Evolutionary conservation across 1,139 yeast species (phyloP), one percentile per base, ranked within the genome.

Genomic region (Yamadazyma siamensis): DNA sequence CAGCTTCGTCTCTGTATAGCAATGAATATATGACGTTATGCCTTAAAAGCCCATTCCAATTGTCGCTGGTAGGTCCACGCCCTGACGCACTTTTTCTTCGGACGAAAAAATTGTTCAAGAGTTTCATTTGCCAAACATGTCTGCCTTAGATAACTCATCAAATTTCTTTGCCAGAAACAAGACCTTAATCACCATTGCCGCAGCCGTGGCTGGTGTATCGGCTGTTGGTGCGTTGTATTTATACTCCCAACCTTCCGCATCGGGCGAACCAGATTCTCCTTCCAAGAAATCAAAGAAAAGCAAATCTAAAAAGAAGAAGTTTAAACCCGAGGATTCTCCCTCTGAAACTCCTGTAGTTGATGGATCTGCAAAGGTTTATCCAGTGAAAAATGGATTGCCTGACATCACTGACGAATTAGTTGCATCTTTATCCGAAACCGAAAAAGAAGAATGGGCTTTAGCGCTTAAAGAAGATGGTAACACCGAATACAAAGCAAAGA

Each of bases 391-490:
- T 22, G 84, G 84, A 4, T 65, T 75, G 39, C 89, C 89, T 5
- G 66, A 61, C 20, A 52, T 81, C 31, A 56, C 70, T 26, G 66
- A 63, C 21, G 79, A 68, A 25, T 54, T 57, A 35, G 62, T 83
- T 27, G 54, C 59, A 14, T 44, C 52, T 3, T 69, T 85, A 38
- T 49, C 75, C 9, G 72, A 58, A 5, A 68, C 64, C 29, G 75
- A 82, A 42, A 79, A 72, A 47, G 82, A 80, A 41, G 74, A 74
- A 41, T 75, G 87, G 71, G 86, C 96, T 6, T 58, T 75, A 37
- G 77, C 80, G 25, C 74, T 89, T 61, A 91, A 91, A 64, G 94
- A 83, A 50, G 91, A 84, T 39, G 99, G 98, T 52, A 91, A 91
- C 59, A 71, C 70, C 35, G 79, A 70, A 39, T 91, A 85, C 69